Conservation (phyloP, 2,329 filamentous ascomycete species). For the Talaromyces sp. region DNA sequence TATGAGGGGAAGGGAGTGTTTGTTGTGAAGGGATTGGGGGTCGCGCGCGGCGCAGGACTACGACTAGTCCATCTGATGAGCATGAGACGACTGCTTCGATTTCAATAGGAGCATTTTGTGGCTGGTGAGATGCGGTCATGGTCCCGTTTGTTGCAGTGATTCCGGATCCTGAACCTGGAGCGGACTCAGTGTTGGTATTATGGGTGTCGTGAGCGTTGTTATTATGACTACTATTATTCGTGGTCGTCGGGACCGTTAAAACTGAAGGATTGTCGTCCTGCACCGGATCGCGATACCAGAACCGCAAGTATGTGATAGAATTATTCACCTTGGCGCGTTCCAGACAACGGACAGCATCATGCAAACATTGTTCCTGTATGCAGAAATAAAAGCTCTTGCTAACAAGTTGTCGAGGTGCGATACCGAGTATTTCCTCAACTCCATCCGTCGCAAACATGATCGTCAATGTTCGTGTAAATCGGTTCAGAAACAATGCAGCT, state of each 20-base stretch:
- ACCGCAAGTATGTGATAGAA: slow-evolving; percentile 84
- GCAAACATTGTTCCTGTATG: slow-evolving; percentile 73
- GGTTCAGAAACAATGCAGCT: slow-evolving; percentile 79
- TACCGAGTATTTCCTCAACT: slow-evolving; percentile 70
- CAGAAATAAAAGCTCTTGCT: slow-evolving; percentile 85
- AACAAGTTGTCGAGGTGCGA: slow-evolving; percentile 66
- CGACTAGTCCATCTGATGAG: slow-evolving; percentile 82
- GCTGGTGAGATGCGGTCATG: slow-evolving; percentile 24
- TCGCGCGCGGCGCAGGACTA: slow-evolving; percentile 72
- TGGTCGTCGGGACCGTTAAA: no score
- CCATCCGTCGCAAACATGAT: slow-evolving; percentile 85
- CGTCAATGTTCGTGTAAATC: slow-evolving; percentile 77
- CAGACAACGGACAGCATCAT: slow-evolving; percentile 73
- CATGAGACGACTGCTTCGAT: slow-evolving; percentile 89
- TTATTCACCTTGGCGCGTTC: slow-evolving; percentile 88
- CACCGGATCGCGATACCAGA: slow-evolving; percentile 76
- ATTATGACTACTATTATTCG: not conserved
- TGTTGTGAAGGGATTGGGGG: slow-evolving; percentile 59
- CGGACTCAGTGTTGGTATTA: not conserved
- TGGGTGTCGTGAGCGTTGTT: not conserved
- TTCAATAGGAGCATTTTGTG: slow-evolving; percentile 43
- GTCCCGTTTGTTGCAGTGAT: not conserved
- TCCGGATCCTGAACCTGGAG: not conserved
- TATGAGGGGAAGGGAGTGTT: slow-evolving; percentile 38
- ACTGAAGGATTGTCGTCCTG: slow-evolving; percentile 37